These are phyloP conservation scores for Suillus variegatus DNA, from an alignment of 768 basidiomycete genomes.

Conservation along the genomic window DNA sequence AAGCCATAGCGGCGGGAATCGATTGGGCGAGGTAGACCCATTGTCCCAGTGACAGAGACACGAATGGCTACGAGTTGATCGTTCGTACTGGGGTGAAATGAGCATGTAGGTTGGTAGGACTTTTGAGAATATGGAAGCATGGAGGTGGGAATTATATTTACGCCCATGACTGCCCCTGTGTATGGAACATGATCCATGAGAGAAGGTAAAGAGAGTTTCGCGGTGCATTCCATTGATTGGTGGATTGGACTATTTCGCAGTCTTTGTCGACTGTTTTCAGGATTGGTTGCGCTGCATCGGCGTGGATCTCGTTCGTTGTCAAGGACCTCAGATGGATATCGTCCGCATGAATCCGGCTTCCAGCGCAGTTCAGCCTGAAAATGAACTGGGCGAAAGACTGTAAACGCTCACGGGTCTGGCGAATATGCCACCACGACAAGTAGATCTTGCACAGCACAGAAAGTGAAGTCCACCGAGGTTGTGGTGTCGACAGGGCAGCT, in stretches of 20 bases:
- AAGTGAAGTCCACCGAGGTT: constrained; percentile 55
- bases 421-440: constrained; percentile 48
- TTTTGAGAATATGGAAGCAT: constrained; percentile 8
- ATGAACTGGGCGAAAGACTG: background rate
- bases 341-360: constrained; percentile 40
- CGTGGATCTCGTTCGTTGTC: constrained; percentile 51
- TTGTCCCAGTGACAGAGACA: constrained; percentile 40
- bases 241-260: background rate
- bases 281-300: constrained; percentile 40
- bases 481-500: constrained; percentile 44
- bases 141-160: constrained; percentile 47
- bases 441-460: constrained; percentile 57
- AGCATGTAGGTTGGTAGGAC: background rate
- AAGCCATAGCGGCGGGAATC: constrained; percentile 52
- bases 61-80: constrained; percentile 55
- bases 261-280: constrained; percentile 19
- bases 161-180: constrained; percentile 58
- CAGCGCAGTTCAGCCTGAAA: constrained; percentile 4
- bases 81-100: constrained; percentile 41
- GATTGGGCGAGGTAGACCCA: constrained; percentile 34
- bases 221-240: constrained; percentile 23
- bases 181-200: constrained; percentile 48
- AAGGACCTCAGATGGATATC: constrained; percentile 53
- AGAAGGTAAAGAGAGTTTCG: constrained; percentile 44
- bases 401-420: constrained; percentile 39